Evolutionary conservation across 345 rosid species (phyloP), one percentile per base, ranked within the genome.

Genomic region (Dovyalis caffra): DNA sequence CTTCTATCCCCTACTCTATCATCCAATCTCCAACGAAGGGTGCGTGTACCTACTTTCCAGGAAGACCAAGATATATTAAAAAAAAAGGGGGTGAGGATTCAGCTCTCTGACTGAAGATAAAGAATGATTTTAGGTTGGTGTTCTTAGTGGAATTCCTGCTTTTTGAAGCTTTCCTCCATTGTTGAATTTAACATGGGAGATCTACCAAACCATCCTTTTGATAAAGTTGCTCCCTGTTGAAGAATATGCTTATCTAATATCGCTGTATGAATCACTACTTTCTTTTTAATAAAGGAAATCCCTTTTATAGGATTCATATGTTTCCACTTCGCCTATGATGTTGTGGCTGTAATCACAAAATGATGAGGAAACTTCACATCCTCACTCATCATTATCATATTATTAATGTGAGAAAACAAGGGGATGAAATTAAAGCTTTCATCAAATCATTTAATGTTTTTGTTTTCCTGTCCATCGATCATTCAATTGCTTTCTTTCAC

Each of bases 191-290:
- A 25, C 16, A 6, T n/a, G 10, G 31, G 57, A n/a, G 65, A 64
- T 53, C n/a, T 66, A 16, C 18, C 67, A 29, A 51, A 15, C 43
- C 25, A 47, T 32, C 37, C 3, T 47, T 62, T 16, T 23, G 12
- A 38, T 45, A 68, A 25, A 69, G 58, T 26, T 10, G 62, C 5
- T 47, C 60, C 12, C 28, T 37, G 40, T 15, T 38, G 8, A 66
- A 57, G 72, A 40, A 75, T 60, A 67, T 67, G 60, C 67, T 38
- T 21, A 61, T 47, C 67, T 25, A 75, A 14, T 61, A 28, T n/a
- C n/a, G 35, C 11, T 67, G 53, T 28, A 38, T 12, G 8, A 66
- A 21, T 37, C 64, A 10, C 12, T 34, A 16, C 66, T 64, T 14
- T 28, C 26, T 45, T 45, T 29, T 18, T 15, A 20, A 25, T 69